Evolutionary conservation across 139 green algal species (phyloP).

Genomic region (Coelastrella sp.): DNA sequence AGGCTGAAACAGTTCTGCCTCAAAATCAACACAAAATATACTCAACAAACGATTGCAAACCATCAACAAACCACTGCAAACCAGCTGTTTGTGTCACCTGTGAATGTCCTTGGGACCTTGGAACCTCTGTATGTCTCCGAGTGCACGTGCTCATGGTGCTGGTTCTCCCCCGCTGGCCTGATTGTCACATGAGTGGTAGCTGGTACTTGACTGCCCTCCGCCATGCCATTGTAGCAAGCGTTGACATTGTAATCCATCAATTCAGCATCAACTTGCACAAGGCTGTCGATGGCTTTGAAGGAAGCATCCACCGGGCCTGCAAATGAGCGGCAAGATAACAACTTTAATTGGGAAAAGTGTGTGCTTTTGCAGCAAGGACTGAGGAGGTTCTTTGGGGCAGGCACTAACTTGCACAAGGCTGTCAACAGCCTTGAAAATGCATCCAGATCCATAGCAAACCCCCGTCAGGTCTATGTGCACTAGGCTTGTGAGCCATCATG

Average conservation of each 20-base stretch:
- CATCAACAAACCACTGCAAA: not conserved
- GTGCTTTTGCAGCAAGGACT: too few species aligned
- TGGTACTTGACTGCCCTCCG: conserved; percentile 77
- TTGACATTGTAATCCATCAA: conserved; percentile 91
- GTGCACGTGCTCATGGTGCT: conserved; percentile 57
- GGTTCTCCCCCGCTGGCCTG: conserved; percentile 63
- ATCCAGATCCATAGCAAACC: too few species aligned
- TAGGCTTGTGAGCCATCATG: too few species aligned
- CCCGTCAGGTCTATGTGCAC: too few species aligned
- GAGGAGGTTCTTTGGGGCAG: too few species aligned
- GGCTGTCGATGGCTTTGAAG: not conserved
- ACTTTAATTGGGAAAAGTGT: too few species aligned
- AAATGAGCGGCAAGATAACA: too few species aligned
- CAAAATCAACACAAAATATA: too few species aligned
- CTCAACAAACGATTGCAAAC: too few species aligned
- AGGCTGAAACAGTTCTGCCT: too few species aligned
- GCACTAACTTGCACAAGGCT: too few species aligned
- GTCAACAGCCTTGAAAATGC: too few species aligned
- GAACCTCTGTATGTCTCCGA: conserved; percentile 54
- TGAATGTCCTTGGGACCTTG: conserved; percentile 74
- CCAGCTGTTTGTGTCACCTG: conserved; percentile 48
- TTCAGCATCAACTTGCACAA: conserved; percentile 53
- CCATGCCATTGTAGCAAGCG: conserved; percentile 70
- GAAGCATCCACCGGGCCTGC: conserved; percentile 1
- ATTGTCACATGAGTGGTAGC: conserved; percentile 86